A percentile compares a stretch with the other conserved stretches of the same genome.
Conservation (phyloP, 495 filamentous ascomycete species). For the Aspergillus bridgeri region DNA sequence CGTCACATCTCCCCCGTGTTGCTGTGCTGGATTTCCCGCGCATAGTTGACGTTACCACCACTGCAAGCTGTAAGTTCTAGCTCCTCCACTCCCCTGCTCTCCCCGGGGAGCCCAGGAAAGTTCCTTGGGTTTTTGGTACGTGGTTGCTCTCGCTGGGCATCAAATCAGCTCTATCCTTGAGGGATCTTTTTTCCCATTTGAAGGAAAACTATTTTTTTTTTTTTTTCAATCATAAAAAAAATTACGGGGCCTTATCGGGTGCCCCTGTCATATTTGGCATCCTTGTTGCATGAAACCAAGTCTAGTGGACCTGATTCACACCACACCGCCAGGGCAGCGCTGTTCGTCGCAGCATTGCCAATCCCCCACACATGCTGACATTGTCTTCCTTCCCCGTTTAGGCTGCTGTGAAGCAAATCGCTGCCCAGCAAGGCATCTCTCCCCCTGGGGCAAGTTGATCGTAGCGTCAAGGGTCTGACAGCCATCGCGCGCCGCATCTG, state of each 20-base stretch:
- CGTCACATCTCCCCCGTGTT: constrained; percentile 30
- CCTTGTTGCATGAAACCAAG: constrained; percentile 12
- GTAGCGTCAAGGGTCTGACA: constrained; percentile 26
- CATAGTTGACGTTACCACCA: constrained; percentile 30
- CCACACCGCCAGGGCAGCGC: constrained; percentile 36
- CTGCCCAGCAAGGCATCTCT: constrained; percentile 39
- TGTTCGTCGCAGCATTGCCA: constrained; percentile 33
- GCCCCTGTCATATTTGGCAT: constrained; percentile 20
- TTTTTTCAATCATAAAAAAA: constrained; percentile 1
- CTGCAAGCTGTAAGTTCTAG: constrained; percentile 16
- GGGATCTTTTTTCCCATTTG: constrained; percentile 2
- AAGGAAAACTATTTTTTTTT: background rate
- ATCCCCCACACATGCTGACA: constrained; percentile 36
- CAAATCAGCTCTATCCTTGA: constrained; percentile 13
- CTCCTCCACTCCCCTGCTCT: constrained; percentile 9
- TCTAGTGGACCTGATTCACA: constrained; percentile 26
- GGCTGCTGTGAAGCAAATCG: constrained; percentile 45
- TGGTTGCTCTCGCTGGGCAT: constrained; percentile 18
- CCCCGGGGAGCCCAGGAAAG: constrained; percentile 14
- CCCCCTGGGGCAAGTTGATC: constrained; percentile 28
- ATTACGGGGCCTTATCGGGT: constrained; percentile 13
- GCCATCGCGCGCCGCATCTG: constrained; percentile 31
- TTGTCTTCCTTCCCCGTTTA: constrained; percentile 24
- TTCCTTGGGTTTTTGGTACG: constrained; percentile 16
- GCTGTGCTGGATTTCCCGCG: constrained; percentile 16